Evolutionary conservation across 768 basidiomycete species (phyloP), one percentile per base, ranked within the genome.

Genomic region (Mycena chlorophos): DNA sequence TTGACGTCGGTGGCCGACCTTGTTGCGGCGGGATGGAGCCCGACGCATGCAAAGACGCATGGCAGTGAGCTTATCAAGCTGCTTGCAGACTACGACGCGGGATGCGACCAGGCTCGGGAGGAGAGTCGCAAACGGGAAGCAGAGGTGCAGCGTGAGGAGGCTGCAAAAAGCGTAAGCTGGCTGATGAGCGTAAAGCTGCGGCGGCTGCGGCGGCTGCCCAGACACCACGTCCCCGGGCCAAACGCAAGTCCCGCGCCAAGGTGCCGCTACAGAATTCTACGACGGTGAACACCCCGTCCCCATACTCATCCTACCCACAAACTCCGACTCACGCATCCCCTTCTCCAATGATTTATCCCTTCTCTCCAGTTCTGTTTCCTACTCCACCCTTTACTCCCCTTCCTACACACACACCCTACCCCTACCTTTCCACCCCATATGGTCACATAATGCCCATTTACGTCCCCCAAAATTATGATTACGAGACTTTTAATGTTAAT

Each of bases 11-110:
- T 58, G 23, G 60, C 51, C 0, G 66, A 67, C 42, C 49, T 67
- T 6, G 38, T 48, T 14, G 37, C 12, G 20, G 55, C 19, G n/a
- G 49, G 29, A 20, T 64, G 49, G 51, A 54, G 28, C 38, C 46
- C 19, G n/a, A 53, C 29, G 1, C 61, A 56, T 16, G 61, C 58
- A 1, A 38, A 56, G 12, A 31, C 31, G 12, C 66, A 70, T 52
- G 68, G 69, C 0, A 27, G 34, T 17, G 66, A 60, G 1, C 38
- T 72, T 3, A 47, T 72, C 3, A 26, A 52, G 10, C 4, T 67
- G 47, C 47, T 55, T 14, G 5, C 3, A 2, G 54, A 49, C 2
- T 49, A 49, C 38, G 47, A 55, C 22, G 34, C 45, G 14, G 10
- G 20, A 6, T 26, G 5, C 43, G 27, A 25, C 30, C 26, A 42